phyloP scores from a whole-genome alignment of 1,284 basidiomycete species.

The Bjerkandera adusta region DNA sequence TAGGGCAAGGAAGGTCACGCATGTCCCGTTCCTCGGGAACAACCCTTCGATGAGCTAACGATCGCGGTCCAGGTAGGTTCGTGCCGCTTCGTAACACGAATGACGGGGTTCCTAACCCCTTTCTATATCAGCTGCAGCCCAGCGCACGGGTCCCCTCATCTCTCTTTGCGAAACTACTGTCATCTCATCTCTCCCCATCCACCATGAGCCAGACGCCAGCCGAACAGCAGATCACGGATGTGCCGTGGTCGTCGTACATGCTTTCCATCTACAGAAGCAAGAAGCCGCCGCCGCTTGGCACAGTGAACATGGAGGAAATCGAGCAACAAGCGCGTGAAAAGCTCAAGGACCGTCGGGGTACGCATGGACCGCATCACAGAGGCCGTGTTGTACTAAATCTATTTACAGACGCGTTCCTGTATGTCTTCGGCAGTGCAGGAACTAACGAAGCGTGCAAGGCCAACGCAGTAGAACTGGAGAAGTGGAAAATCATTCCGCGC shows the following conservation, averaged over 20 bases:
- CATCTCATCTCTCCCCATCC: no score
- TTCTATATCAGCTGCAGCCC: no score
- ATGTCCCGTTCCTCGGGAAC: no score
- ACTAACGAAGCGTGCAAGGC: constrained; percentile 52
- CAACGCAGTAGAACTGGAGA: constrained; percentile 55
- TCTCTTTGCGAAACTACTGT: no score
- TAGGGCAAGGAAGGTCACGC: no score
- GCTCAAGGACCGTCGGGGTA: constrained; percentile 38
- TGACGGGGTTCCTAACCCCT: no score
- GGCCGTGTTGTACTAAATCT: constrained; percentile 12
- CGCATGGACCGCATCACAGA: constrained; percentile 8
- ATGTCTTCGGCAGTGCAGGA: constrained; percentile 63
- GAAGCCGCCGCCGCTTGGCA: constrained; percentile 35
- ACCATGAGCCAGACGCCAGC: no score
- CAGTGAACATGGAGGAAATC: constrained; percentile 40
- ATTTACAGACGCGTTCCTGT: constrained; percentile 50
- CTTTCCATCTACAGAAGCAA: constrained; percentile 24
- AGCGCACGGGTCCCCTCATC: no score
- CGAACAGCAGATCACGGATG: no score
- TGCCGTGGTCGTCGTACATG: constrained; percentile 30
- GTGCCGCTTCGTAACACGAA: no score
- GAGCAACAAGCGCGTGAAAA: constrained; percentile 43
- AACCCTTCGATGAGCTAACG: no score
- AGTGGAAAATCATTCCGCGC: constrained; percentile 68
- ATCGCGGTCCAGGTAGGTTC: no score